phyloP scores from a whole-genome alignment of 305 asterid species.

The Fraxinus ornus region DNA sequence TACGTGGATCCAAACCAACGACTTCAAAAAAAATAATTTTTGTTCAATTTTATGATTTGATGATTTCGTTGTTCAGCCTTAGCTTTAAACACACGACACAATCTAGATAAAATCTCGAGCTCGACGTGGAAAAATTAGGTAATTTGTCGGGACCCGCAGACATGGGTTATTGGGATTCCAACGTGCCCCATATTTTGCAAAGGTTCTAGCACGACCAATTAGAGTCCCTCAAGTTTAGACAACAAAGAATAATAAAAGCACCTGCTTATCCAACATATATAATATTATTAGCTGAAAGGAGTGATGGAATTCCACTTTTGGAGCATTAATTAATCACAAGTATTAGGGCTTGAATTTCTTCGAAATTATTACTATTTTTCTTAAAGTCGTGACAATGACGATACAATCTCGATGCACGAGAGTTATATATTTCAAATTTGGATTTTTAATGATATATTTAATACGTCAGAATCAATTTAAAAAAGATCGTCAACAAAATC shows the following conservation, averaged over 20 bases:
- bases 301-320: constrained; percentile 24
- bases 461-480: not conserved
- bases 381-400: not conserved
- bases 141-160: not conserved
- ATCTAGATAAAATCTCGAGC: not conserved
- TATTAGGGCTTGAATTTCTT: not conserved
- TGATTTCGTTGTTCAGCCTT: too few species aligned
- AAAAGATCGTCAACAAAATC: not conserved
- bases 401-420: not conserved
- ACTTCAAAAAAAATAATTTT: too few species aligned
- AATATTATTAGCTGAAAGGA: not conserved
- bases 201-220: constrained; percentile 23
- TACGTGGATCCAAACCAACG: too few species aligned
- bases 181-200: constrained; percentile 38
- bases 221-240: constrained; percentile 10
- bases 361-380: not conserved
- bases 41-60: too few species aligned
- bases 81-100: not conserved
- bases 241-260: not conserved
- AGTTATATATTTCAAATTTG: not conserved
- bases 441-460: not conserved
- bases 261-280: constrained; percentile 11
- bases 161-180: constrained; percentile 26
- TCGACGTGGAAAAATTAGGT: constrained; percentile 19
- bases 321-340: not conserved